These are phyloP conservation scores for Mortierella hygrophila DNA, from an alignment of 192 early-diverging fungal genomes.

Conservation along the genomic window DNA sequence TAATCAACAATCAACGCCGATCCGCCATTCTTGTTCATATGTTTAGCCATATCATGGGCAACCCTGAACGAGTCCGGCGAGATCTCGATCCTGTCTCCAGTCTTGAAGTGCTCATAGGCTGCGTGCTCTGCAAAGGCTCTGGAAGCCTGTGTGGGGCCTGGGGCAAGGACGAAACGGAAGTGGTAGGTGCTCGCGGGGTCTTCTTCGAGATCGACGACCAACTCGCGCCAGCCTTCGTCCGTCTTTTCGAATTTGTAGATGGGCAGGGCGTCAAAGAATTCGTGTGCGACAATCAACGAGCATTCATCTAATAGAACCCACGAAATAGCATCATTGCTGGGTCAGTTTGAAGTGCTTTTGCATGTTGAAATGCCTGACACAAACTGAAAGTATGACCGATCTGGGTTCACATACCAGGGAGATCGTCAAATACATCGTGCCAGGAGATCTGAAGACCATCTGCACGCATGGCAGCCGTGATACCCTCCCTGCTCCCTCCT, in stretches of 20 bases:
- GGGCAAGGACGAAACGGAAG: slow-evolving; percentile 81
- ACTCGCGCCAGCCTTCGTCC: slow-evolving; percentile 88
- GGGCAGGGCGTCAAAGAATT: slow-evolving; percentile 98
- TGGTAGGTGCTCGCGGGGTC: slow-evolving; percentile 72
- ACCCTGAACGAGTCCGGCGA: slow-evolving; percentile 83
- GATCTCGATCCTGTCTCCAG: slow-evolving; percentile 87
- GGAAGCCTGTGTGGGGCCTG: slow-evolving; percentile 68
- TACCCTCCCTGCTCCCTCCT: slow-evolving; percentile 40
- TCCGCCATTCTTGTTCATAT: slow-evolving; percentile 77
- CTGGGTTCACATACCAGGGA: slow-evolving; percentile 55
- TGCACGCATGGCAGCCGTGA: slow-evolving; percentile 33
- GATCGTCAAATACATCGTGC: slow-evolving; percentile 77
- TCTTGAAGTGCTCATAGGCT: slow-evolving; percentile 65
- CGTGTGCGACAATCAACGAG: slow-evolving; percentile 89
- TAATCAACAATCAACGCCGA: slow-evolving; percentile 90
- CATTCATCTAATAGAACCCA: slow-evolving; percentile 54
- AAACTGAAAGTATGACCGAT: background rate
- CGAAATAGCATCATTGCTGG: background rate
- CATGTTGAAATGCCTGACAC: background rate
- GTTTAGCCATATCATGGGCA: slow-evolving; percentile 75
- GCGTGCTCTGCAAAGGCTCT: slow-evolving; percentile 57
- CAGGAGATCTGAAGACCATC: slow-evolving; percentile 70
- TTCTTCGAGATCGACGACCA: slow-evolving; percentile 89
- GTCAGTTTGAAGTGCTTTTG: background rate
- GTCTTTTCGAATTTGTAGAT: slow-evolving; percentile 87